A percentile compares a stretch with the other conserved stretches of the same genome.
Conservation (phyloP, 1,284 basidiomycete genomes). For the Austroboletus niveus region DNA sequence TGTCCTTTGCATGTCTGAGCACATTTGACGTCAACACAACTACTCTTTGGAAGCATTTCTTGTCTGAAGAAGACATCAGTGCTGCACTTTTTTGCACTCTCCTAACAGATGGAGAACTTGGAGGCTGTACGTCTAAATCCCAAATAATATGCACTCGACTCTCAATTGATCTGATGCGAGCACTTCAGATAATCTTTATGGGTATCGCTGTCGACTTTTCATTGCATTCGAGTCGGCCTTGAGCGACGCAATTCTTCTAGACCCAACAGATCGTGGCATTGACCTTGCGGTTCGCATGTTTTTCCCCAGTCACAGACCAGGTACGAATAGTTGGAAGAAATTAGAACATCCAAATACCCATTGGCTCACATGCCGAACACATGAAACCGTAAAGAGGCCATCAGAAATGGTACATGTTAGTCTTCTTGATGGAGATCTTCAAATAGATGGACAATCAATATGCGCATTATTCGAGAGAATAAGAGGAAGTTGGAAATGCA, state of each 20-base stretch:
- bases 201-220: not conserved
- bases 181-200: slow-evolving; percentile 18
- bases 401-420: not conserved
- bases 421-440: not conserved
- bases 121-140: no score
- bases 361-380: not conserved
- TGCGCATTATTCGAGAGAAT: slow-evolving; percentile 39
- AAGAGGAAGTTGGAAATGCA: slow-evolving; percentile 32
- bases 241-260: slow-evolving; percentile 2
- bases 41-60: not conserved
- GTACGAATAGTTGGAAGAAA: not conserved
- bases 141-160: no score
- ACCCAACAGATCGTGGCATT: not conserved
- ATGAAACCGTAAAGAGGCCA: not conserved
- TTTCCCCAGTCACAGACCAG: slow-evolving; percentile 26
- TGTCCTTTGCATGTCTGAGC: not conserved
- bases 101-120: slow-evolving; percentile 4
- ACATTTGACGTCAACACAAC: not conserved
- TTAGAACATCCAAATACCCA: not conserved
- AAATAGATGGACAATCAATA: slow-evolving; percentile 33
- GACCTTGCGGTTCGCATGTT: slow-evolving; percentile 27
- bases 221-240: not conserved
- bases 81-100: slow-evolving; percentile 32
- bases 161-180: not conserved
- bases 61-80: not conserved